Percentiles rank a stretch among this genome's conserved stretches.
Conservation (phyloP, 176 grass and related monocot genomes). For the Pontederia paniculata region DNA sequence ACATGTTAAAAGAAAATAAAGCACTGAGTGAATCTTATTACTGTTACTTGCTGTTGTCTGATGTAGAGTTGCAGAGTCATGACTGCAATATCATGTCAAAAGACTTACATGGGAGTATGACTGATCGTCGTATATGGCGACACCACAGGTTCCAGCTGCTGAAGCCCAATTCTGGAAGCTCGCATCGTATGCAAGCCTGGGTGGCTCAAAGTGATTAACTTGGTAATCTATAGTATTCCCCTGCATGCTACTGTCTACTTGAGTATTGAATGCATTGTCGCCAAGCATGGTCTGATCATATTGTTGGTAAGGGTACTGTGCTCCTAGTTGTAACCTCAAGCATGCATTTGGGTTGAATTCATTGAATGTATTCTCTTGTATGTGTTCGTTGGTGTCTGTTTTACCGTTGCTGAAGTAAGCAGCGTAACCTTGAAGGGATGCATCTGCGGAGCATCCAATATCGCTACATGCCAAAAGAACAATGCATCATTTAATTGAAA, state of each 20-base stretch:
- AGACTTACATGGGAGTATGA: constrained; percentile 48
- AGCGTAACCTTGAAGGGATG: constrained; percentile 39
- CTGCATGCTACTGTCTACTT: constrained; percentile 25
- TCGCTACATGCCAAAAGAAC: constrained; percentile 26
- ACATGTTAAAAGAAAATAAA: too few relatives aligned
- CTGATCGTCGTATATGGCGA: constrained; percentile 31
- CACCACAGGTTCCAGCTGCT: constrained; percentile 19
- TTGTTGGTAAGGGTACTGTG: constrained; percentile 32
- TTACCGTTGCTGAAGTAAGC: constrained; percentile 42
- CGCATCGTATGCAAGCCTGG: constrained; percentile 40
- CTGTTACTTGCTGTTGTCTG: too few relatives aligned
- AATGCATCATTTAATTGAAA: background rate
- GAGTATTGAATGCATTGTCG: constrained; percentile 37
- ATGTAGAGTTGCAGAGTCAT: too few relatives aligned
- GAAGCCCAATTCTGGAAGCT: constrained; percentile 69
- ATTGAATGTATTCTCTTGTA: constrained; percentile 12
- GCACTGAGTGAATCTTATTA: too few relatives aligned
- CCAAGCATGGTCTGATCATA: constrained; percentile 27
- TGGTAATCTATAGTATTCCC: constrained; percentile 17
- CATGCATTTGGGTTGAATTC: constrained; percentile 40
- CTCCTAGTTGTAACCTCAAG: constrained; percentile 33
- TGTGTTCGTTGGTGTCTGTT: constrained; percentile 2
- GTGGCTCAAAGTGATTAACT: constrained; percentile 32
- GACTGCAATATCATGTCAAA: too few relatives aligned
- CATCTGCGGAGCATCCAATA: constrained; percentile 43